A percentile compares a stretch with the other conserved stretches of the same genome.
These are phyloP conservation scores for Amanita brunnescens DNA, from an alignment of 768 basidiomycete species.

Conservation along the genomic window DNA sequence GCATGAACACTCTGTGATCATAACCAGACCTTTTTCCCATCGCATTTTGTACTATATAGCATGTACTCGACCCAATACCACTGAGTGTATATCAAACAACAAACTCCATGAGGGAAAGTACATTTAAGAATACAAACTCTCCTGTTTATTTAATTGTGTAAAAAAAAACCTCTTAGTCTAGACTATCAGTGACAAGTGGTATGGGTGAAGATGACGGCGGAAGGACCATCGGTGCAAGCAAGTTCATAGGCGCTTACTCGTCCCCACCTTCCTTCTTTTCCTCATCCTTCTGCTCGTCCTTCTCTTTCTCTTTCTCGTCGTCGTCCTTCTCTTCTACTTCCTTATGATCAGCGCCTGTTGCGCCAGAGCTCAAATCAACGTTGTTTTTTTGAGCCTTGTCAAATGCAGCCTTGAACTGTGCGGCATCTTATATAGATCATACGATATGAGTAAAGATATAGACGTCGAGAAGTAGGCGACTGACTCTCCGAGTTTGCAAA, in stretches of 20 bases:
- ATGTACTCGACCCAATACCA: background rate
- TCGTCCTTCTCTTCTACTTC: conserved; percentile 22
- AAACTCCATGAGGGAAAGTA: background rate
- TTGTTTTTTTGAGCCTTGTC: conserved; percentile 77
- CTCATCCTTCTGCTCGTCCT: conserved; percentile 20
- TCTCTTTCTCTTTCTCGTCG: conserved; percentile 17
- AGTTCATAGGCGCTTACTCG: background rate
- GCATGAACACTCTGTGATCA: conserved; percentile 8
- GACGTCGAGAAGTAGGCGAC: conserved; percentile 19
- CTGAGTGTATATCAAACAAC: conserved; percentile 1
- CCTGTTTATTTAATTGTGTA: background rate
- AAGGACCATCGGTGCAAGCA: background rate
- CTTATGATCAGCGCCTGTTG: conserved; percentile 15
- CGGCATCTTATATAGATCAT: conserved; percentile 52
- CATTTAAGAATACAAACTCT: conserved; percentile 1
- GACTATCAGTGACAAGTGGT: conserved; percentile 17
- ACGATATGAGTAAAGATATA: background rate
- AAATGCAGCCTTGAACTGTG: conserved; percentile 82
- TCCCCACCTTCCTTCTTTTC: conserved; percentile 23
- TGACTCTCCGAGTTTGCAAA: conserved; percentile 95
- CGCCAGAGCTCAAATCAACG: conserved; percentile 26
- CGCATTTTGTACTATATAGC: conserved; percentile 3
- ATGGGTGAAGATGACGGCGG: conserved; percentile 7
- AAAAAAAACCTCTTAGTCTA: conserved; percentile 11
- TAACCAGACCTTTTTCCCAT: conserved; percentile 4